These are phyloP conservation scores for Candida neerlandica DNA, from an alignment of 1,139 yeast genomes.

Conservation along the genomic window DNA sequence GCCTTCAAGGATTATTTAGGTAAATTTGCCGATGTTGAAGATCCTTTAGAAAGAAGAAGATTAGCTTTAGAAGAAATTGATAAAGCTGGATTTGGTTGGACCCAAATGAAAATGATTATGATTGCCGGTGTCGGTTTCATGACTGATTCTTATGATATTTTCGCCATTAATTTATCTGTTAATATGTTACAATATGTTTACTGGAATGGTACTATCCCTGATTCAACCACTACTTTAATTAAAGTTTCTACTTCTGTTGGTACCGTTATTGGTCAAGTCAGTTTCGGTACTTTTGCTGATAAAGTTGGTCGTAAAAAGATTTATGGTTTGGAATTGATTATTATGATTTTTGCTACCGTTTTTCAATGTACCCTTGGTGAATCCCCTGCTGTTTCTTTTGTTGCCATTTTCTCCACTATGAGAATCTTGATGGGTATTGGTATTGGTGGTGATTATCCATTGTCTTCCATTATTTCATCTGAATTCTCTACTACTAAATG, in stretches of 20 bases:
- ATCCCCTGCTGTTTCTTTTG: constrained; percentile 70
- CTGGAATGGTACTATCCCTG: constrained; percentile 65
- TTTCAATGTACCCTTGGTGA: constrained; percentile 73
- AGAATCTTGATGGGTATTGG: constrained; percentile 92
- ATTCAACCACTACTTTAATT: constrained; percentile 70
- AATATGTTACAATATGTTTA: constrained; percentile 74
- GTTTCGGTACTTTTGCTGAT: constrained; percentile 87
- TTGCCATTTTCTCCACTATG: constrained; percentile 71
- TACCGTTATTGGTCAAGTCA: constrained; percentile 88
- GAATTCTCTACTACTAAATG: constrained; percentile 89
- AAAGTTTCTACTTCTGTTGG: constrained; percentile 93
- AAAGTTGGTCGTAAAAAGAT: constrained; percentile 83
- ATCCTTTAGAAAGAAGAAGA: constrained; percentile 88
- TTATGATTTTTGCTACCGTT: constrained; percentile 79
- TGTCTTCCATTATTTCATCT: constrained; percentile 88
- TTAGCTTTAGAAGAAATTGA: constrained; percentile 88
- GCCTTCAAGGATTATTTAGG: constrained; percentile 87
- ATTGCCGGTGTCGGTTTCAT: constrained; percentile 95
- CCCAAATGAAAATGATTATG: constrained; percentile 80
- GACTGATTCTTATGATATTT: constrained; percentile 90
- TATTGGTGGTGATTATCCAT: constrained; percentile 99
- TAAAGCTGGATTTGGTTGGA: constrained; percentile 83
- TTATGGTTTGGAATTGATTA: constrained; percentile 82
- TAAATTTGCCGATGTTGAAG: constrained; percentile 82
- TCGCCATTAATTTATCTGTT: constrained; percentile 81